Base-by-base conservation (phyloP, 1,139 yeast genomes). In the Debaryomycetaceae sp. region DNA sequence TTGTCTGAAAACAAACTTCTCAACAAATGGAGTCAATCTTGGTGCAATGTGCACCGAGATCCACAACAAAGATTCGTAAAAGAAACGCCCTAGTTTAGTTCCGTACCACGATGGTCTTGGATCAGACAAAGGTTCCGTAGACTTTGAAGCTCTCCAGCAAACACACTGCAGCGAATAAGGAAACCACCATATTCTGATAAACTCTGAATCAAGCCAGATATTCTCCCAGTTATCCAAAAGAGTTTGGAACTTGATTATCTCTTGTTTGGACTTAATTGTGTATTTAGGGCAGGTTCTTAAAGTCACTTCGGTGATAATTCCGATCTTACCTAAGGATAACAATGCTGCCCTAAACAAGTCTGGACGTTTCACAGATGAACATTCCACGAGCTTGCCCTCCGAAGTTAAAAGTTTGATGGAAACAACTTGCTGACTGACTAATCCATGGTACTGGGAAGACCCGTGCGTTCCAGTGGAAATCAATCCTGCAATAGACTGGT, bases 381-480 rank as follows among this genome's bases (percentile, higher is more conserved):
- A 84, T 37, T 72, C 75, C 22, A 87, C 67, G 16, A 82, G 56
- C 47, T 87, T 79, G 19, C 97, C 98, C 43, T 65, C 63, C 33
- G 92, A 87, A 50, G 85, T 80, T 42, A 86, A 78, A 33, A 91
- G 66, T 5, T 86, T 79, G 43, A 92, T 62, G 42, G 82, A 78
- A 3, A 91, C 97, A 45, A 88, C 76, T 60, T 89, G 96, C 54
- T 89, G 92, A 8, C 94, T 81, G 4, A 92, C 87, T 35, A 91
- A 71, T 0, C 98, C 97, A 55, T 92, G 98, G 59, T 76, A 87
- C 39, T 92, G 94, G 6, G 96, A 83, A 1, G 97, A 86, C 2
- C 98, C 98, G 57, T 92, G 98, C 1, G 98, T 89, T 30, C 98
- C 98, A 0, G 98, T 92, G 2, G 96, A 86, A 37, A 92, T 88